Evolutionary conservation across 208 protist genomes (phyloP), one percentile per base, ranked within the genome.

Genomic region (Blastocrithidia nonstop): DNA sequence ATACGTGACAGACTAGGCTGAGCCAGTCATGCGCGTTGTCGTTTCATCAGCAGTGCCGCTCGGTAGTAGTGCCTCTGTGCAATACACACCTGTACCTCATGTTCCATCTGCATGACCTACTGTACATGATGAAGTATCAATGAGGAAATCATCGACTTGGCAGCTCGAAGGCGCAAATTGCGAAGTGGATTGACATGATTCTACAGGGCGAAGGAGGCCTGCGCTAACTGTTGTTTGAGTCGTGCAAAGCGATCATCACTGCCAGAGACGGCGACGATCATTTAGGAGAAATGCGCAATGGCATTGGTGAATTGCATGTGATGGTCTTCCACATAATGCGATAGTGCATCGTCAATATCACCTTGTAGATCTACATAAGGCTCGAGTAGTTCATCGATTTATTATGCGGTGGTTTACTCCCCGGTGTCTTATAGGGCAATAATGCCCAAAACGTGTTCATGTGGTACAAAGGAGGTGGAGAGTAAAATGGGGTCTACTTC

Each of bases 251-350:
- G 71, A 51, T 88, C 77, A 45, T 88, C 75, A 48, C 75, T 86
- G 43, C 69, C 69, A 1, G 74, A 74, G 17, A 92, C 72, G 6
- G 77, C 66, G 21, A 92, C 62, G 21, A 92, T 68, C 69, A 92
- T 78, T 47, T 88, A 69, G 7, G 74, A 85, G 46, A 88, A 92
- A 41, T 82, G 57, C 11, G 54, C 25, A 39, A 88, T 83, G 50
- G 74, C 63, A 17, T 58, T 62, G 54, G 81, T 92, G 57, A 92
- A 92, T 49, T 86, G 72, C 6, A 72, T 63, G 38, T 86, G 62
- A 49, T 92, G 83, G 19, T 46, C 46, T 17, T 86, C 67, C 38
- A 92, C 84, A 67, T 92, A 88, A 43, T 60, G 45, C 17, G 48
- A 59, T 4, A 92, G 58, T 17, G 78, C 41, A 29, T 52, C 50